phyloP scores from a whole-genome alignment of 2,329 filamentous ascomycete genomes.

The Fusarium denticulatum region DNA sequence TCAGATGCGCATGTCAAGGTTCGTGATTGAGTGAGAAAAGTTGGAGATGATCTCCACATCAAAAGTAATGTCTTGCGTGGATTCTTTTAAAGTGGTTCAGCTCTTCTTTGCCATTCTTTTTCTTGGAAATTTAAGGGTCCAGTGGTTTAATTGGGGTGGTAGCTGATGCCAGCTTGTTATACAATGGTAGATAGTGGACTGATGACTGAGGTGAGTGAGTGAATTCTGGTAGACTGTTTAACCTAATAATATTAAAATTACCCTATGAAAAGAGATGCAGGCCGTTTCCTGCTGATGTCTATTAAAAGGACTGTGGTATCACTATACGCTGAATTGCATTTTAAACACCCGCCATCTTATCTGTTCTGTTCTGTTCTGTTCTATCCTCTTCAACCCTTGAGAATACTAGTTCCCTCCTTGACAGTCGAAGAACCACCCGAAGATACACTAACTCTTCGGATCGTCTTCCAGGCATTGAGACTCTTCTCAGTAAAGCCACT shows the following conservation, averaged over 20 bases:
- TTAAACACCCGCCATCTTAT: not conserved
- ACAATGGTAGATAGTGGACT: not conserved
- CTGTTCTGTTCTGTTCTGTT: not conserved
- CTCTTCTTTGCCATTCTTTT: conserved; percentile 23
- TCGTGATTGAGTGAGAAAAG: conserved; percentile 27
- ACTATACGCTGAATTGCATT: conserved; percentile 17
- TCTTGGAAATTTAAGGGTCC: conserved; percentile 4
- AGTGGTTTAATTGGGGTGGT: not conserved
- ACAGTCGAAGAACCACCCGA: conserved; percentile 25
- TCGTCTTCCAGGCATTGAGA: conserved; percentile 37
- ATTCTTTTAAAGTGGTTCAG: conserved; percentile 30
- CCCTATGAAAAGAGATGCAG: conserved; percentile 36
- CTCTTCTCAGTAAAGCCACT: conserved; percentile 35
- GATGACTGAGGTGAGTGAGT: not conserved
- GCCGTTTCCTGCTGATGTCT: conserved; percentile 37
- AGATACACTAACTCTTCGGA: conserved; percentile 41
- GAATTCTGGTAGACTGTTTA: not conserved
- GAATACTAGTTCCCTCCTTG: conserved; percentile 12
- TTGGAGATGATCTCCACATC: conserved; percentile 35
- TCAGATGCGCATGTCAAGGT: not conserved
- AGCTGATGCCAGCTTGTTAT: not conserved
- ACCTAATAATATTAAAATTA: conserved; percentile 30
- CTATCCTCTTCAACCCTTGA: conserved; percentile 4
- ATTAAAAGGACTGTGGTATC: conserved; percentile 31
- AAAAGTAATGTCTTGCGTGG: conserved; percentile 11